Evolutionary conservation across 306 rosid species (phyloP).

Genomic region (Begonia peltatifolia): DNA sequence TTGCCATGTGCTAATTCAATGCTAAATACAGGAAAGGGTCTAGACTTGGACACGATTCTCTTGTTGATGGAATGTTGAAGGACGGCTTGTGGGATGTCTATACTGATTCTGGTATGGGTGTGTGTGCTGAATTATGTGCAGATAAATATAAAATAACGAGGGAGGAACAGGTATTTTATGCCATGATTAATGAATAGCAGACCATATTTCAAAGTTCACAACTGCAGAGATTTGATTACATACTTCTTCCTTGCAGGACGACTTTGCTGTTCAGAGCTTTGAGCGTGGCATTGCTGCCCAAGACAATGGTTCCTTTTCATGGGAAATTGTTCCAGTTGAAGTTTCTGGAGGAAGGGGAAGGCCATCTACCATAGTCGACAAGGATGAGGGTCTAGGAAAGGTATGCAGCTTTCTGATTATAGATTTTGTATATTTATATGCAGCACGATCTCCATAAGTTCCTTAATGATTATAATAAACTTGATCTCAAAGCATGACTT

Average conservation of each 20-base stretch:
- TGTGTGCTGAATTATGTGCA: conserved; percentile 89
- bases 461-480: neutral
- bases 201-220: neutral
- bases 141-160: conserved; percentile 71
- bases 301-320: conserved; percentile 51
- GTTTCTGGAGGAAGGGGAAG: conserved; percentile 96
- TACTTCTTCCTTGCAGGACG: conserved; percentile 44
- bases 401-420: conserved; percentile 17
- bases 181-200: conserved; percentile 5
- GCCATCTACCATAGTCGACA: conserved; percentile 64
- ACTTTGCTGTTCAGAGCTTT: conserved; percentile 70
- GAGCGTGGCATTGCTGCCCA: conserved; percentile 94
- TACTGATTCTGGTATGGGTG: conserved; percentile 80
- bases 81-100: conserved; percentile 98
- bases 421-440: neutral
- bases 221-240: conserved; percentile 8
- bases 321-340: conserved; percentile 96
- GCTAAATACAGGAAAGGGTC: conserved; percentile 84
- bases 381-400: conserved; percentile 93
- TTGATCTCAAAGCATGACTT: neutral
- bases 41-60: conserved; percentile 93
- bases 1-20: conserved; percentile 12
- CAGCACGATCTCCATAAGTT: neutral
- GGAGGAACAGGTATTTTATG: conserved; percentile 60
- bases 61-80: conserved; percentile 93